Evolutionary conservation across 257 asterid species (phyloP).

Genomic region (Plantago elongata): DNA sequence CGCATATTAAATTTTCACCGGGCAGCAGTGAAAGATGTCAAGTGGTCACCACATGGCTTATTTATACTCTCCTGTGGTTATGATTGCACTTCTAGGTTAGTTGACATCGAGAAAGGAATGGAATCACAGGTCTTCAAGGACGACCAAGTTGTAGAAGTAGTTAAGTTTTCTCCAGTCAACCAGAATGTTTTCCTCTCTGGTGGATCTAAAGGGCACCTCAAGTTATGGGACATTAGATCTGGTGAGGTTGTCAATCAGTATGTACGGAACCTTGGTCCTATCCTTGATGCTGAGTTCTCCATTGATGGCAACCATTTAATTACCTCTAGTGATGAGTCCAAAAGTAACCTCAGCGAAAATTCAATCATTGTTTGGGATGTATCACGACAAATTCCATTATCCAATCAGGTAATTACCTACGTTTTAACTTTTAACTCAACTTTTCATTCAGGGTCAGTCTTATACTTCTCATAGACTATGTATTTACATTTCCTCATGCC

Average conservation of each 20-base stretch:
- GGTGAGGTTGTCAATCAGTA: slow-evolving; percentile 70
- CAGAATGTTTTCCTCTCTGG: slow-evolving; percentile 76
- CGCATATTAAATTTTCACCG: slow-evolving; percentile 45
- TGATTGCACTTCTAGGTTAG: slow-evolving; percentile 78
- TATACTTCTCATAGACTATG: background rate
- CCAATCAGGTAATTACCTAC: slow-evolving; percentile 64
- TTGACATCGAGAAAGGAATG: slow-evolving; percentile 67
- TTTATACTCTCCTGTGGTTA: slow-evolving; percentile 86
- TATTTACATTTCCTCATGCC: too few relatives aligned
- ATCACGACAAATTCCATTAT: slow-evolving; percentile 71
- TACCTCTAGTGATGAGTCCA: slow-evolving; percentile 77
- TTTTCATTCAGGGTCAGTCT: background rate
- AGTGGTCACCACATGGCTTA: slow-evolving; percentile 78
- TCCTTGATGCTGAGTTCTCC: slow-evolving; percentile 81
- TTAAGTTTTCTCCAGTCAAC: slow-evolving; percentile 67
- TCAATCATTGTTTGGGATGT: slow-evolving; percentile 89
- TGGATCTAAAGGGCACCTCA: slow-evolving; percentile 81
- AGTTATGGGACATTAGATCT: slow-evolving; percentile 77
- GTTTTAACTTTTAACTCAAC: slow-evolving; percentile 1
- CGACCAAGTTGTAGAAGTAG: slow-evolving; percentile 76
- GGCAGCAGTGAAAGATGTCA: slow-evolving; percentile 84
- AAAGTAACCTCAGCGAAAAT: slow-evolving; percentile 79
- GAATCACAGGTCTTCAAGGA: slow-evolving; percentile 67
- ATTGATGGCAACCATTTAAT: slow-evolving; percentile 63
- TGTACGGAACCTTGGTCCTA: slow-evolving; percentile 65